Conservation (phyloP, 2,329 filamentous ascomycete genomes). For the Penicillium sp. region DNA sequence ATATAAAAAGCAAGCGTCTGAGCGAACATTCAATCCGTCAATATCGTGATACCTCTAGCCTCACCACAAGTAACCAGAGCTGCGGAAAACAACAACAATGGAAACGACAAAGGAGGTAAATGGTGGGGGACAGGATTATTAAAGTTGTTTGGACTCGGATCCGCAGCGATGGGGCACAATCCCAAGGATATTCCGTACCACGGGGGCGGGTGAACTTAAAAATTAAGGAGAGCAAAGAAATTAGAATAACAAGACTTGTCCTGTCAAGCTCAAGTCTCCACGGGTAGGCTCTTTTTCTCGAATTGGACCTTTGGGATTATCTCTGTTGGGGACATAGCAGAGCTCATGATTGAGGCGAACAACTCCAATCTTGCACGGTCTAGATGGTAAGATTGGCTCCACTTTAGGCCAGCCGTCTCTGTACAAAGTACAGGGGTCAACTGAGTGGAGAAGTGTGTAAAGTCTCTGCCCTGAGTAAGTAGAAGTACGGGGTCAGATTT, state of each 20-base stretch:
- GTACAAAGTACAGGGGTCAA: conserved; percentile 2
- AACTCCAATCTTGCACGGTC: conserved; percentile 1
- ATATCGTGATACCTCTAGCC: neutral
- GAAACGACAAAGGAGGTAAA: conserved; percentile 1
- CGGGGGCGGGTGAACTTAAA: conserved; percentile 10
- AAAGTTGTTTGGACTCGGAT: conserved; percentile 5
- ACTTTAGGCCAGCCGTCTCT: conserved; percentile 9
- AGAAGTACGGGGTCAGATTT: conserved; percentile 2
- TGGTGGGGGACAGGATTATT: conserved; percentile 7
- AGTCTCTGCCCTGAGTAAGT: conserved; percentile 3
- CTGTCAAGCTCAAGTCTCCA: conserved; percentile 1
- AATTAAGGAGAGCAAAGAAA: conserved; percentile 1
- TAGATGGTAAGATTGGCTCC: conserved; percentile 2
- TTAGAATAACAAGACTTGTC: neutral
- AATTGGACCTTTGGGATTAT: conserved; percentile 3
- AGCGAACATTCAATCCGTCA: neutral
- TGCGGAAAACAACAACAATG: neutral
- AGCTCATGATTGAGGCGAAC: conserved; percentile 6
- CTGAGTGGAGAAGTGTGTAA: conserved; percentile 1
- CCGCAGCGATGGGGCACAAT: conserved; percentile 2
- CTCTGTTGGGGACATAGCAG: conserved; percentile 5
- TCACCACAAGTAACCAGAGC: neutral
- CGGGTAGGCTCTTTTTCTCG: neutral
- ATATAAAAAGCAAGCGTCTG: neutral
- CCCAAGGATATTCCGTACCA: conserved; percentile 1